These are phyloP conservation scores for Chrysanthemum makinoi DNA, from an alignment of 129 eudicot genomes.

Conservation along the genomic window DNA sequence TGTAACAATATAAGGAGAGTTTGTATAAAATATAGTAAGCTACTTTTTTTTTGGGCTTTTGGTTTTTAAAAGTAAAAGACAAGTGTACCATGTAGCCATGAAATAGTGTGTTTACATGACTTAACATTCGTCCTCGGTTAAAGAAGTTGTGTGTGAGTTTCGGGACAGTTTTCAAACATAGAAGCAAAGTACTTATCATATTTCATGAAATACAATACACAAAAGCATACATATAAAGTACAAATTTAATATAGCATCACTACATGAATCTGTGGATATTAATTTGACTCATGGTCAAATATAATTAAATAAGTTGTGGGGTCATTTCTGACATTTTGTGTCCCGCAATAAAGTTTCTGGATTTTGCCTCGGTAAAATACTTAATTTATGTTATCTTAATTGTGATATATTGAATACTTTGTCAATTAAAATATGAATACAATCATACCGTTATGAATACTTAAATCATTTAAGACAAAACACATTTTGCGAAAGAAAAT, in stretches of 20 bases:
- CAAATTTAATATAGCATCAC: constrained; percentile 12
- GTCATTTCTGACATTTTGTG: constrained; percentile 29
- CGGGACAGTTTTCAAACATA: constrained; percentile 11
- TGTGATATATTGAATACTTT: too few species aligned
- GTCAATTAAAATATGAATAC: not conserved
- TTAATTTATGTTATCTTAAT: not conserved
- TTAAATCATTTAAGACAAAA: not conserved
- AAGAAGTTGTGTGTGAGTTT: not conserved
- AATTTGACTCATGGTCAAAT: constrained; percentile 35
- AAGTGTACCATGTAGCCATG: not conserved
- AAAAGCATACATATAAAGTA: not conserved
- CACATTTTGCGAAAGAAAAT: too few species aligned
- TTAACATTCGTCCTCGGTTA: constrained; percentile 30
- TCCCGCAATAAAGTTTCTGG: constrained; percentile 3
- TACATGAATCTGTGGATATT: constrained; percentile 28
- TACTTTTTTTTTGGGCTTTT: too few species aligned
- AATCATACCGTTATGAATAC: not conserved
- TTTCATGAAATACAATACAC: constrained; percentile 17
- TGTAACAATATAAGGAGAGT: too few species aligned
- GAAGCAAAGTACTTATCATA: constrained; percentile 17
- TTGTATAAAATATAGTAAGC: too few species aligned
- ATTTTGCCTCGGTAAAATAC: constrained; percentile 15
- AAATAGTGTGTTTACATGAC: constrained; percentile 32
- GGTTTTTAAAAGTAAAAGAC: too few species aligned
- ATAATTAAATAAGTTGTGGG: constrained; percentile 21